Percentiles rank a stretch among this genome's conserved stretches.
Evolutionary conservation across 2,329 filamentous ascomycete genomes (phyloP).

Genomic region (Pseudogymnoascus sp.): DNA sequence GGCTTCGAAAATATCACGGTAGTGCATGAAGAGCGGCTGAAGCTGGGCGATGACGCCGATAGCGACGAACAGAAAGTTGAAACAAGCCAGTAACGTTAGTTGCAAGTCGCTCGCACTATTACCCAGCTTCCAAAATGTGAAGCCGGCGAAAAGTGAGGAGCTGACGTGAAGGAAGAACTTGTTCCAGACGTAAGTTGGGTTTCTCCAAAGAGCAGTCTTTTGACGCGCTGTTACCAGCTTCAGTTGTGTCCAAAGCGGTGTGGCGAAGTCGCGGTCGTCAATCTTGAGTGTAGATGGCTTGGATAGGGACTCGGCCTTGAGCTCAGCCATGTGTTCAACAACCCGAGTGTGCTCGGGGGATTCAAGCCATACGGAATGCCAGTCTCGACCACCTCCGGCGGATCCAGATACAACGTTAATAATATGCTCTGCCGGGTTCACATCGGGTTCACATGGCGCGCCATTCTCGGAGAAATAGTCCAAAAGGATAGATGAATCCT

Average conservation of each 20-base stretch:
- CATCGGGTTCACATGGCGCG: constrained; percentile 43
- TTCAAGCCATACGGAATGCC: constrained; percentile 63
- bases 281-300: constrained; percentile 36
- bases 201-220: constrained; percentile 55
- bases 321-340: constrained; percentile 54
- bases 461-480: constrained; percentile 58
- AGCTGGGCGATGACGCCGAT: constrained; percentile 52
- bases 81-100: constrained; percentile 50
- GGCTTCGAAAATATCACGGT: constrained; percentile 50
- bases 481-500: constrained; percentile 49
- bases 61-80: constrained; percentile 57
- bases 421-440: constrained; percentile 44
- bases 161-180: constrained; percentile 45
- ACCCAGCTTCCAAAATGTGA: constrained; percentile 54
- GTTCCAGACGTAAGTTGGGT: constrained; percentile 45
- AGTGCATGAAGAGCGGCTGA: constrained; percentile 51
- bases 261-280: constrained; percentile 66
- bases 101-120: constrained; percentile 44
- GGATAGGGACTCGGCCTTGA: constrained; percentile 48
- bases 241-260: constrained; percentile 56
- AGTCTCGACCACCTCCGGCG: constrained; percentile 45
- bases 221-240: constrained; percentile 57
- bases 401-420: constrained; percentile 39
- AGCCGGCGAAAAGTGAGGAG: constrained; percentile 53
- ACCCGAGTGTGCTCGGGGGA: constrained; percentile 53